Conservation (phyloP, 2,329 filamentous ascomycete species). For the Aspergillus fumigatus region DNA sequence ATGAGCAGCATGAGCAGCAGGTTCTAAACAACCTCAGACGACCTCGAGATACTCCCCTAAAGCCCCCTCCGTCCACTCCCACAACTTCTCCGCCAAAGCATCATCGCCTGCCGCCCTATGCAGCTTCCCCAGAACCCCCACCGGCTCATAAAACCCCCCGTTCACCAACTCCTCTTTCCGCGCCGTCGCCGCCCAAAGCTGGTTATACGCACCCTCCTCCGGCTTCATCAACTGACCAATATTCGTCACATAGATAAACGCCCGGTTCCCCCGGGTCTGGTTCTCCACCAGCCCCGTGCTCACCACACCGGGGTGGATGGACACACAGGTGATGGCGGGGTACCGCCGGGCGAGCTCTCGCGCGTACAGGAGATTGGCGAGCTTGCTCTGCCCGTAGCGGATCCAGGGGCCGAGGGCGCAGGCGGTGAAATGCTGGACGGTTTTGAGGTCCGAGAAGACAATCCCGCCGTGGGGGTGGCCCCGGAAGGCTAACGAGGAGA, state of each 20-base stretch:
- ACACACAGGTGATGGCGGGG: constrained; percentile 32
- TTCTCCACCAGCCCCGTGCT: constrained; percentile 31
- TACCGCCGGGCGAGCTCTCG: constrained; percentile 38
- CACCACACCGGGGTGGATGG: constrained; percentile 42
- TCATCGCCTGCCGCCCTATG: constrained; percentile 2
- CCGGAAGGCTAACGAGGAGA: constrained; percentile 5
- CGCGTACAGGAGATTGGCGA: constrained; percentile 46
- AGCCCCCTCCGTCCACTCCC: constrained; percentile 14
- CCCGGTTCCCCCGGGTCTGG: constrained; percentile 8
- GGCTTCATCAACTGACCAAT: constrained; percentile 17
- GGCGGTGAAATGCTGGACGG: constrained; percentile 3
- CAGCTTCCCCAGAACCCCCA: constrained; percentile 6
- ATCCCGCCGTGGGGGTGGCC: constrained; percentile 9
- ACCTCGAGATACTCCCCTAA: constrained; percentile 6
- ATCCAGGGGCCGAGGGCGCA: constrained; percentile 22
- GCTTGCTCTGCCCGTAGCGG: constrained; percentile 45
- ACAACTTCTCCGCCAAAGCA: constrained; percentile 7
- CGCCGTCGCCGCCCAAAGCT: constrained; percentile 41
- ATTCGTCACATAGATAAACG: constrained; percentile 5
- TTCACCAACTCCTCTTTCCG: constrained; percentile 14
- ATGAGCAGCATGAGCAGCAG: no score
- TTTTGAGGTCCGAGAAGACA: constrained; percentile 10
- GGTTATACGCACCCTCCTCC: constrained; percentile 37
- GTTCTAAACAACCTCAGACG: background rate
- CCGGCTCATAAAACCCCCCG: constrained; percentile 8